Evolutionary conservation across 257 asterid genomes (phyloP).

Genomic region (Solanum ossicruentum): DNA sequence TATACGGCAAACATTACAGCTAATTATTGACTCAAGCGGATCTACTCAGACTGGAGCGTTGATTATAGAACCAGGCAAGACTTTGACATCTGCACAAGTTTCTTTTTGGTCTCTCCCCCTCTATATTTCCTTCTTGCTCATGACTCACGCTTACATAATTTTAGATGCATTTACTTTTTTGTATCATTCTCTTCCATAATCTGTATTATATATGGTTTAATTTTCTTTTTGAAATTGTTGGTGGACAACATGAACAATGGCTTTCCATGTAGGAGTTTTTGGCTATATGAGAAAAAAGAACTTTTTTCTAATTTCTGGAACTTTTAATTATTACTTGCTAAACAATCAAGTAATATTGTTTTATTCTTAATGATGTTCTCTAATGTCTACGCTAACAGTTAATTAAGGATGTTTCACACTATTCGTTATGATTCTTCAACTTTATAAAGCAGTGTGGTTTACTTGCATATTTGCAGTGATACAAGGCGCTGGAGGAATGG

Average conservation of each 20-base stretch:
- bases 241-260: neutral
- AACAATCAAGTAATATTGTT: neutral
- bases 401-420: neutral
- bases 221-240: neutral
- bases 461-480: constrained; percentile 42
- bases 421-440: neutral
- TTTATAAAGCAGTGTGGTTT: neutral
- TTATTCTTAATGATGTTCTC: neutral
- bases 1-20: constrained; percentile 34
- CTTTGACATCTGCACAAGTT: neutral
- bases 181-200: neutral
- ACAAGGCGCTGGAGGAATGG: constrained; percentile 97
- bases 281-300: neutral
- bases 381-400: neutral
- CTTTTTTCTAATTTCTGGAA: neutral
- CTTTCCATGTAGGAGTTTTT: neutral
- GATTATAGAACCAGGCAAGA: constrained; percentile 86
- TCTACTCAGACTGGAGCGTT: constrained; percentile 55
- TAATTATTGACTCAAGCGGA: constrained; percentile 23
- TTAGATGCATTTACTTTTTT: neutral
- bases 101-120: neutral
- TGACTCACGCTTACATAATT: neutral
- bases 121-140: neutral
- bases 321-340: neutral
- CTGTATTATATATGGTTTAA: neutral